Conservation (phyloP, 306 rosid species). For the Alnus rubra region DNA sequence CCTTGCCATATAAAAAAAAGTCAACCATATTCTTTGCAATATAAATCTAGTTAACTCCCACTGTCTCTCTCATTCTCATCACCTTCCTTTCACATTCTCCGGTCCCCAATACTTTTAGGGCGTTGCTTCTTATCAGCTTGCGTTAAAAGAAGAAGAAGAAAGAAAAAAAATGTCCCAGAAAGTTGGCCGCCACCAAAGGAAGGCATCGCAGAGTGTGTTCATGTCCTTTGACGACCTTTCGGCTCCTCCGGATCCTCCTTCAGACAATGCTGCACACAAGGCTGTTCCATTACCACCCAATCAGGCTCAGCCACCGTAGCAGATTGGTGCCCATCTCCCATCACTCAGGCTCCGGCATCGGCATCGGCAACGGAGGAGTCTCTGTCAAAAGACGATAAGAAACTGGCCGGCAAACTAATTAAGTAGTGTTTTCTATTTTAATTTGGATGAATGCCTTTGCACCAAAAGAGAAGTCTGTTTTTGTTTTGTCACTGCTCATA, state of each 20-base stretch:
- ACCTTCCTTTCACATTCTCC: background rate
- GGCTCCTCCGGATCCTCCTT: background rate
- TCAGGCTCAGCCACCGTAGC: background rate
- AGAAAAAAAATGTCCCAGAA: slow-evolving; percentile 33
- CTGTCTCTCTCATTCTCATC: background rate
- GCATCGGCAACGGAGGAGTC: background rate
- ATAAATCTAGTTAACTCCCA: background rate
- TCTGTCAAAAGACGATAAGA: background rate
- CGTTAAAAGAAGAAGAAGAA: background rate
- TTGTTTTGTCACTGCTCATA: background rate
- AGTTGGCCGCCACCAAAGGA: slow-evolving; percentile 40
- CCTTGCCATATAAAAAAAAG: background rate
- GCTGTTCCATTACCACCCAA: background rate
- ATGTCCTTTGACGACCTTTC: slow-evolving; percentile 28
- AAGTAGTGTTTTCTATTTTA: background rate
- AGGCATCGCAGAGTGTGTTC: slow-evolving; percentile 43
- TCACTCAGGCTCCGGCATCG: too few relatives aligned
- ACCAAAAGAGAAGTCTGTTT: background rate
- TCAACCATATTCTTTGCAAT: background rate
- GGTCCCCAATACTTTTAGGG: background rate
- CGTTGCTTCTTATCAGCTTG: background rate
- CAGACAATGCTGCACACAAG: slow-evolving; percentile 11
- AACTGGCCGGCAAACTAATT: background rate
- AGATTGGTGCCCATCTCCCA: background rate
- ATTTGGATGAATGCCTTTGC: background rate